phyloP scores from a whole-genome alignment of 2,329 filamentous ascomycete species.

The Phialophora tarda region DNA sequence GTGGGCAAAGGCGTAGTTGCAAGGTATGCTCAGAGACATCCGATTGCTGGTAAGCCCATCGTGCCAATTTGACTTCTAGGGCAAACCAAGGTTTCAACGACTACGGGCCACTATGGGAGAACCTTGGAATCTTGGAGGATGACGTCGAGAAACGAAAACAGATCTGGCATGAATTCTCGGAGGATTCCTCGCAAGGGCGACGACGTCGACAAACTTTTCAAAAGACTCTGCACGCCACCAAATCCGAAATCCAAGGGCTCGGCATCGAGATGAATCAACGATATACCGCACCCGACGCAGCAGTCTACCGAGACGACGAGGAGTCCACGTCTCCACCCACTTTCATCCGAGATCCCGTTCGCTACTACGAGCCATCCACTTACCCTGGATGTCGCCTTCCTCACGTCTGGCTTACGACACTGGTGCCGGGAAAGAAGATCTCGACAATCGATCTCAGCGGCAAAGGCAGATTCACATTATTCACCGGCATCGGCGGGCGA shows the following conservation, averaged over 20 bases:
- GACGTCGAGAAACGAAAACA: background rate
- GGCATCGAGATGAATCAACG: background rate
- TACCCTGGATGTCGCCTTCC: slow-evolving; percentile 65
- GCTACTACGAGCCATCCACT: slow-evolving; percentile 55
- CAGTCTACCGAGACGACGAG: background rate
- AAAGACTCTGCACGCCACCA: background rate
- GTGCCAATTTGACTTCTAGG: background rate
- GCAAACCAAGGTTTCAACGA: background rate
- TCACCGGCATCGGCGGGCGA: slow-evolving; percentile 60
- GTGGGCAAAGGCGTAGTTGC: background rate
- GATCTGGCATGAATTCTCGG: background rate
- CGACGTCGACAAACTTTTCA: background rate
- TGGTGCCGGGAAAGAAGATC: slow-evolving; percentile 43
- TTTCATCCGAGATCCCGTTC: slow-evolving; percentile 48
- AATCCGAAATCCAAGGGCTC: background rate
- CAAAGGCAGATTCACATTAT: slow-evolving; percentile 57
- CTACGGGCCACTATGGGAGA: background rate
- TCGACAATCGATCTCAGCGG: slow-evolving; percentile 67
- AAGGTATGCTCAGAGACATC: background rate
- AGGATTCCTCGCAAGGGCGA: background rate
- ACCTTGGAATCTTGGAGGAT: background rate
- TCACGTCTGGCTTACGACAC: slow-evolving; percentile 64
- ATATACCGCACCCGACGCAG: background rate
- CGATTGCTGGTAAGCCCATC: background rate
- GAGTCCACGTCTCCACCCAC: background rate